Conservation (phyloP, 2,329 filamentous ascomycete species). For the Pseudocercospora musae region DNA sequence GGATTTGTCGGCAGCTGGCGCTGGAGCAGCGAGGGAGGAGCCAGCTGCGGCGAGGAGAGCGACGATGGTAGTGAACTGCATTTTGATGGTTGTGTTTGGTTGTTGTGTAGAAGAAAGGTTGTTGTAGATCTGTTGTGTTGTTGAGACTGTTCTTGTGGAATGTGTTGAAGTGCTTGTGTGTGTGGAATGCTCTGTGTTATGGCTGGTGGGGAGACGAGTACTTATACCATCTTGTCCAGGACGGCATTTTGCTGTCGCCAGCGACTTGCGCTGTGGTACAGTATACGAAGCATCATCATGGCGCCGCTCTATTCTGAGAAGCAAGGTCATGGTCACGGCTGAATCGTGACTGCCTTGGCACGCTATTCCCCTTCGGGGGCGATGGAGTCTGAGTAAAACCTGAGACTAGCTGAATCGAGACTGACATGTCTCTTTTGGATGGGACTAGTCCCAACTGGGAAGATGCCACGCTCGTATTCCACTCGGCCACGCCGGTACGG, state of each 20-base stretch:
- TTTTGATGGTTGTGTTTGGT: constrained; percentile 15
- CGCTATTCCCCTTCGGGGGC: too few relatives aligned
- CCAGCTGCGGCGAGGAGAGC: constrained; percentile 16
- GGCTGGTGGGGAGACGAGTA: not conserved
- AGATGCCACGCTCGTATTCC: constrained; percentile 4
- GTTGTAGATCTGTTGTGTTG: constrained; percentile 2
- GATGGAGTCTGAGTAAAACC: too few relatives aligned
- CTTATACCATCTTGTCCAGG: not conserved
- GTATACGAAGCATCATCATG: not conserved
- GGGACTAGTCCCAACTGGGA: not conserved
- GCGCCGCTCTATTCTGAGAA: constrained; percentile 2
- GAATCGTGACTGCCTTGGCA: not conserved
- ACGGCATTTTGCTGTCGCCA: too few relatives aligned
- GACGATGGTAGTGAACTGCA: constrained; percentile 22
- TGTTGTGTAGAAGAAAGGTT: not conserved
- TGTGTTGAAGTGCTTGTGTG: not conserved
- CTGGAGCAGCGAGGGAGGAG: constrained; percentile 16
- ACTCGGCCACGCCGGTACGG: not conserved
- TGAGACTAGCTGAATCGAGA: too few relatives aligned
- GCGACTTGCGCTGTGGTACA: too few relatives aligned
- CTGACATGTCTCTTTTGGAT: not conserved
- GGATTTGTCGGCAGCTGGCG: constrained; percentile 2
- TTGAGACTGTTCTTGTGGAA: not conserved
- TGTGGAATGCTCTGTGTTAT: not conserved
- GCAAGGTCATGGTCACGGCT: not conserved